Conservation (phyloP, 495 filamentous ascomycete genomes). For the Hyaloscypha finlandica region DNA sequence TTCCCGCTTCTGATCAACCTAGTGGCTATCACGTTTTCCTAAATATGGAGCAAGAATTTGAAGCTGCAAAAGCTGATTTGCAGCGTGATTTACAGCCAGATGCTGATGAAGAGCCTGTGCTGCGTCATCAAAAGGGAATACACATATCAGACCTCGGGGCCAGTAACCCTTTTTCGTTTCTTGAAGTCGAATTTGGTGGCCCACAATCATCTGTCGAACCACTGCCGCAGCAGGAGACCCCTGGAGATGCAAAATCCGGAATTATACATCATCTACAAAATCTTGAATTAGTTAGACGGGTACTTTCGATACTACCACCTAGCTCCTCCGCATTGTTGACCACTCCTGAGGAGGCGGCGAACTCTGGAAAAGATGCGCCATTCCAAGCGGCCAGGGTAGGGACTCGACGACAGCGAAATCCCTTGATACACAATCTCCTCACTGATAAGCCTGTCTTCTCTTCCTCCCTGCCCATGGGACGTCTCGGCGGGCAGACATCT, state of each 20-base stretch:
- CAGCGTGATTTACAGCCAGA: conserved; percentile 3
- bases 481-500: conserved; percentile 42
- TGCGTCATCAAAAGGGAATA: conserved; percentile 1
- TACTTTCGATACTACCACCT: conserved; percentile 77
- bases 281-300: conserved; percentile 64
- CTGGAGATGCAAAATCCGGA: neutral
- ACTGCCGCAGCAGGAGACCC: neutral
- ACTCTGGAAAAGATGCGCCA: conserved; percentile 50
- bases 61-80: conserved; percentile 64
- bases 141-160: conserved; percentile 30
- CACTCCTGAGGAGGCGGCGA: conserved; percentile 79
- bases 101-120: conserved; percentile 6
- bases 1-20: conserved; percentile 67
- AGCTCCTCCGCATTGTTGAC: conserved; percentile 86
- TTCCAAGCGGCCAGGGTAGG: conserved; percentile 60
- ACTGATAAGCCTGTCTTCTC: conserved; percentile 93
- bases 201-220: conserved; percentile 21
- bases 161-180: conserved; percentile 52
- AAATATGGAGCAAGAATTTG: conserved; percentile 91
- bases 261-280: conserved; percentile 63
- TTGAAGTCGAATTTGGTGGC: conserved; percentile 39
- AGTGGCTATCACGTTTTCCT: conserved; percentile 84
- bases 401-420: conserved; percentile 79
- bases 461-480: conserved; percentile 77
- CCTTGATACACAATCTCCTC: conserved; percentile 93